Evolutionary conservation across 164 flowering plant species (phyloP), one percentile per base, ranked within the genome.

Genomic region (Chimonanthus salicifolius): DNA sequence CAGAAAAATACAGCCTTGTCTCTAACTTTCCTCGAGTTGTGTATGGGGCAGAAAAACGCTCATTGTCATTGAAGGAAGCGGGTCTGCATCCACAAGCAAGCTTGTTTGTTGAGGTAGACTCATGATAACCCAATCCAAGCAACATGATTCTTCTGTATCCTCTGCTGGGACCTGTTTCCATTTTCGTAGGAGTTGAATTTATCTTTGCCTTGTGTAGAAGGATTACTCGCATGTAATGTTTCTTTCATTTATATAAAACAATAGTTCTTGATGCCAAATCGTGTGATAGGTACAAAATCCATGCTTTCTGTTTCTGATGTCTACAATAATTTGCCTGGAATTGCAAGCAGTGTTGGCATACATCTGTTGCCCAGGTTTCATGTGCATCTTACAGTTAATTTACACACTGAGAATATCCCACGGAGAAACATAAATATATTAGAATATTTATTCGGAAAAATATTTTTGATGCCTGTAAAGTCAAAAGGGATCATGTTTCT

Each of bases 1-100:
- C 80, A 11, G 93, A 90, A 74, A 83, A 79, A 13, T 93, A 92
- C 83, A 85, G 82, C 76, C 88, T 95, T 9, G 89, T 94, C 51
- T 90, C 98, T 69, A 95, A 94, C 83, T 94, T 95, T 68, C 98
- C 99, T 20, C 84, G 98, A 15, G 90, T 86, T 4, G 84, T 87
- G 1, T 93, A 90, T 77, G 89, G 97, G 7, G 64, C 84, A 45
- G 97, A 95, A 9, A 95, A 92, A 83, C 84, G 75, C 43, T 71
- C 89, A 3, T 62, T 87, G 76, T 85, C 98, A 44, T 72, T 95
- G 84, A 88, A 87, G 75, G 97, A 92, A 81, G 94, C 94, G 2
- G 97, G 97, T 43, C 83, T 94, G 84, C 98, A 95, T 84, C 97
- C 98, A 74, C 99, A 95, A 80, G 99, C 97, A 75, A 90, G 97